Base-by-base conservation (phyloP, 2,329 filamentous ascomycete genomes). In the Pezicula radicicola region DNA sequence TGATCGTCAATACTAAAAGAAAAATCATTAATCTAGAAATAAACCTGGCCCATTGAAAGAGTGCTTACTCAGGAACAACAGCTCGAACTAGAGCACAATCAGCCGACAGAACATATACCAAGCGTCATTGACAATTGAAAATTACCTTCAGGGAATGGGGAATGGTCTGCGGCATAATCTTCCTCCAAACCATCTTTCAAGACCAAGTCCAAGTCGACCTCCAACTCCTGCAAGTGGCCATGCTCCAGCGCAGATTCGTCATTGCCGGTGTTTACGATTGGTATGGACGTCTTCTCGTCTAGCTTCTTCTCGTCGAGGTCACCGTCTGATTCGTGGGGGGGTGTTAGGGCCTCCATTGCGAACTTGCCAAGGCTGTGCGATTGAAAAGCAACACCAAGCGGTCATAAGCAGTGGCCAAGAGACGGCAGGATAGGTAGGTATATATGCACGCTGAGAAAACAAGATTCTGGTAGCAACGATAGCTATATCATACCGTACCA, bases 21-120 rank as follows among this genome's bases (percentile, higher is more conserved):
- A 19, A 2, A 25, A 7, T 7, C 25, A 25, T 25, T 7, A 25
- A 25, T 6, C 6, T 25, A 25, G 25, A 7, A 25, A 25, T 25
- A 6, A 5, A 6, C 6, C 25, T 25, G 4, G 2, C 4, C 25
- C 25, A 25, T 25, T 25, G 2, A 7, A 25, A 25, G 25, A 25
- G 25, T 1, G 25, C 25, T 25, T 25, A 25, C 25, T 85, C 85
- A 46, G 74, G 75, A 2, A 86, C 83, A 4, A 83, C 81, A 18
- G 83, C 82, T 10, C 56, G 52, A n/a, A 60, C 58, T 59, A 12
- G 12, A 86, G 82, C 25, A 16, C 10, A n/a, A n/a, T 33, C 36
- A 27, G 37, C n/a, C 37, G n/a, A 16, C n/a, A 21, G 37, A 10
- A 16, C 8, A 16, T 16, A 15, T 15, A 21, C 12, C 6, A 6